Evolutionary conservation across 495 filamentous ascomycete genomes (phyloP), one percentile per base, ranked within the genome.

Genomic region (Aspergillus sclerotioniger): DNA sequence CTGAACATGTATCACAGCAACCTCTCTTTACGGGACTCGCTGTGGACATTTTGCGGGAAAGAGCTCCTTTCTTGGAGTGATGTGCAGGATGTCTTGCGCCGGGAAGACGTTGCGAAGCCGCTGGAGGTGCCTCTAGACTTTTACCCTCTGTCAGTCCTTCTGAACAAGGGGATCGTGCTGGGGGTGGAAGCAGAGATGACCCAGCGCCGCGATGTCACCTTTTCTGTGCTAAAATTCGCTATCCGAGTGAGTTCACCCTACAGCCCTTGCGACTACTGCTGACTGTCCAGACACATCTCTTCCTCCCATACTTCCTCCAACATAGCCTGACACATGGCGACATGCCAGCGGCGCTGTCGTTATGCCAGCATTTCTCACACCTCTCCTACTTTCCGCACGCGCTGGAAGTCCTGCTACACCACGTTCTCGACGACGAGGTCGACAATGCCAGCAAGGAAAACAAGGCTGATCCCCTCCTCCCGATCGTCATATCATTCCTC

Each of bases 361-460:
- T 96, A 7, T 87, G 89, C n/a, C 85, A 88, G 48, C 84, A 90
- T 54, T 96, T 96, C 67, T 87, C 90, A 59, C 78, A 88, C 58
- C 80, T 97, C 5, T 89, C 87, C 50, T 96, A 96, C 65, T 96
- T 98, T 65, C 80, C 91, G 0, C 95, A 99, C 66, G 92, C 87
- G 3, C 81, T 99, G 21, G 95, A 99, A 68, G 81, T 99, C 32
- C 80, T 99, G 8, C 81, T 99, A 3, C 95, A 98, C 66, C 87
- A 94, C 57, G 90, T 98, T 25, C 77, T 99, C 1, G 95, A 99
- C 63, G 90, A 96, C 47, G 95, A 96, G 70, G 93, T 94, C 6
- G 95, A 99, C 60, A 79, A 82, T 13, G 72, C 82, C n/a, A 84
- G 83, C 12, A 78, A 83, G 37, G 83, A 84, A 5, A 85, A 85